Conservation (phyloP, 192 early-diverging fungal species). For the Phlyctochytrium arcticum region DNA sequence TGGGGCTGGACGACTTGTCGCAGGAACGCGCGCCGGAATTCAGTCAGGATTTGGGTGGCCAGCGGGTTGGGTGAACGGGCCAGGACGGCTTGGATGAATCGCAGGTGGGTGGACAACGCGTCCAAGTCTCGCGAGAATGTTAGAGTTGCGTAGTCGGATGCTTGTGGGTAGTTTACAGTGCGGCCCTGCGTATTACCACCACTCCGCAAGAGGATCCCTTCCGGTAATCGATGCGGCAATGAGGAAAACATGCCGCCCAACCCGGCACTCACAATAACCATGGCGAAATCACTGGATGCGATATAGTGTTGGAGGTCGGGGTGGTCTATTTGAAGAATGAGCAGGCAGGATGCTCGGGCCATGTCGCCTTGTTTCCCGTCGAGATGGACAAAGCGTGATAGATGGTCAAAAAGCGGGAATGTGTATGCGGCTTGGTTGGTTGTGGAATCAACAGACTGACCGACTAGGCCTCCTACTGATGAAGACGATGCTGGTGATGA, state of each 20-base stretch:
- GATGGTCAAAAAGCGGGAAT: constrained; percentile 85
- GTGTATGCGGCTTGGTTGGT: constrained; percentile 31
- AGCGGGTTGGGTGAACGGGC: constrained; percentile 60
- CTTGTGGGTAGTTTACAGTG: constrained; percentile 31
- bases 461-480: constrained; percentile 30
- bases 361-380: constrained; percentile 77
- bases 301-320: constrained; percentile 77
- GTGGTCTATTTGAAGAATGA: constrained; percentile 73
- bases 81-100: constrained; percentile 59
- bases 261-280: constrained; percentile 71
- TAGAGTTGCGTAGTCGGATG: constrained; percentile 41
- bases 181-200: constrained; percentile 8
- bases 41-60: constrained; percentile 57
- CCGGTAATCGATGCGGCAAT: constrained; percentile 59
- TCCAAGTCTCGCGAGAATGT: constrained; percentile 68
- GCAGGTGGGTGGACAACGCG: constrained; percentile 60
- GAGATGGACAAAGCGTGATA: constrained; percentile 83
- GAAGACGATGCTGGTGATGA: neutral
- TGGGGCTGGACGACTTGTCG: constrained; percentile 84
- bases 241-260: constrained; percentile 88
- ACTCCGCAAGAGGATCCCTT: constrained; percentile 23
- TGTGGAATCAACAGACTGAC: neutral
- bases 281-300: constrained; percentile 72
- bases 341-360: constrained; percentile 78
- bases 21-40: constrained; percentile 74